Evolutionary conservation across 2,329 filamentous ascomycete species (phyloP).

Genomic region (Stachybotrys chlorohalonatus): DNA sequence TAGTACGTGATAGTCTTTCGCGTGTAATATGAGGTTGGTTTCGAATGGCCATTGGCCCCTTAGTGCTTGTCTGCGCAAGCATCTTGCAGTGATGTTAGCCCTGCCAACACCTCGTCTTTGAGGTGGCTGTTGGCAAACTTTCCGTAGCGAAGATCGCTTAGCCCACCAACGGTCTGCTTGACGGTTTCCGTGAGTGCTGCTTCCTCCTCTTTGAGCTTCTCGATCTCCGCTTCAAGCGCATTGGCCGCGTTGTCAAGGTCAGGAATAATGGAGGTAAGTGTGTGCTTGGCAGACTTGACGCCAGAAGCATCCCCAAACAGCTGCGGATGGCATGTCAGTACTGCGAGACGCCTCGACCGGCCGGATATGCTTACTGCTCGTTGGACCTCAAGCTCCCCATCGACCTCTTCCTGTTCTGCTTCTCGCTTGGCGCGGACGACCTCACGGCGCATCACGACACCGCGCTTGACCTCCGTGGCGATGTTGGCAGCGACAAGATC

Average conservation of each 20-base stretch:
- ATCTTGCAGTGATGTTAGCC: constrained; percentile 46
- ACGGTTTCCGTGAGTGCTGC: constrained; percentile 50
- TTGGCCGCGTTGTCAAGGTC: constrained; percentile 59
- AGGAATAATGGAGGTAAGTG: constrained; percentile 53
- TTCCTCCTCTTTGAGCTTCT: constrained; percentile 56
- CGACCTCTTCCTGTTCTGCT: constrained; percentile 44
- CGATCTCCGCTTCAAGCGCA: constrained; percentile 60
- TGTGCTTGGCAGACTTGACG: constrained; percentile 45
- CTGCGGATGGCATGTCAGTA: constrained; percentile 23
- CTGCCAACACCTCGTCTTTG: constrained; percentile 57
- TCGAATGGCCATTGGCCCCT: not conserved
- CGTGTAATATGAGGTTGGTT: too few relatives aligned
- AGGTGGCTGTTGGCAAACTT: constrained; percentile 58
- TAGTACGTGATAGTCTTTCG: not conserved
- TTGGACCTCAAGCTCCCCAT: constrained; percentile 57
- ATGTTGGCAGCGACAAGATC: constrained; percentile 60
- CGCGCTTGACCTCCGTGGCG: constrained; percentile 52
- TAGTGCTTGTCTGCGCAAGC: constrained; percentile 43
- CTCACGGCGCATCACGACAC: constrained; percentile 47
- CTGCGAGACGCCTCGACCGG: not conserved
- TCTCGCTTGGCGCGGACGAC: constrained; percentile 44
- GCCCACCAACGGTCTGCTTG: constrained; percentile 55
- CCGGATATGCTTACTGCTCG: constrained; percentile 33
- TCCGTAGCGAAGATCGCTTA: constrained; percentile 80
- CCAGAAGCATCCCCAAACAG: constrained; percentile 45